Evolutionary conservation across 2,329 filamentous ascomycete genomes (phyloP), one percentile per base, ranked within the genome.

Genomic region (Chrysoporthe cubensis): DNA sequence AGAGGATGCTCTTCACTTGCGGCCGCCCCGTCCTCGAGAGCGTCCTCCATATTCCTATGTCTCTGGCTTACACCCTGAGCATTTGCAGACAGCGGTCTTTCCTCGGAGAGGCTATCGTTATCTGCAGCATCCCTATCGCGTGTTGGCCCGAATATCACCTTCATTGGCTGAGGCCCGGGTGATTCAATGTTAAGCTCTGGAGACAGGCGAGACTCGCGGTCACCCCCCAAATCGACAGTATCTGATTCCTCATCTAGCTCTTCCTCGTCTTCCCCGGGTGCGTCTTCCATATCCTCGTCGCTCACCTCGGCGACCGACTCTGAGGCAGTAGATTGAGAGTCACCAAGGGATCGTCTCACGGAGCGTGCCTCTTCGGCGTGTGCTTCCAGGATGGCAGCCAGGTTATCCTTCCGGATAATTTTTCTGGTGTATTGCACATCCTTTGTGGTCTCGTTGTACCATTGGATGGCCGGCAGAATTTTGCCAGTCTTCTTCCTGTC

Each of bases 401-500:
- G 64, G 43, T 77, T 78, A 21, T 74, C 69, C 43, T 70, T 73
- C 1, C 74, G 77, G 21, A 78, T 69, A 37, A 78, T 67, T n/a
- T 73, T 70, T 5, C 70, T 72, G 4, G 71, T 73, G 60, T 71
- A 78, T 26, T 72, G 5, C 11, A 73, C 71, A 14, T 77, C 71
- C 18, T 76, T 75, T 8, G 75, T 75, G 42, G 73, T 74, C 11
- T 73, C 71, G 56, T 77, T 78, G 48, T 78, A 79, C 77, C 77
- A 79, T 11, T 75, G 72, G 42, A 77, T 73, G 18, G 76, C 75
- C 18, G 68, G 73, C 50, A 76, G 54, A 0, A 72, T 71, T 59
- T 73, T 71, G 2, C 66, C 48, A 6, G 71, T 68, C 1, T 73
- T 32, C 1, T 70, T 65, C 13, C 71, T 68, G 43, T 77, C 74